Evolutionary conservation across 1,139 yeast species (phyloP), one percentile per base, ranked within the genome.

Genomic region (Candida sp.): DNA sequence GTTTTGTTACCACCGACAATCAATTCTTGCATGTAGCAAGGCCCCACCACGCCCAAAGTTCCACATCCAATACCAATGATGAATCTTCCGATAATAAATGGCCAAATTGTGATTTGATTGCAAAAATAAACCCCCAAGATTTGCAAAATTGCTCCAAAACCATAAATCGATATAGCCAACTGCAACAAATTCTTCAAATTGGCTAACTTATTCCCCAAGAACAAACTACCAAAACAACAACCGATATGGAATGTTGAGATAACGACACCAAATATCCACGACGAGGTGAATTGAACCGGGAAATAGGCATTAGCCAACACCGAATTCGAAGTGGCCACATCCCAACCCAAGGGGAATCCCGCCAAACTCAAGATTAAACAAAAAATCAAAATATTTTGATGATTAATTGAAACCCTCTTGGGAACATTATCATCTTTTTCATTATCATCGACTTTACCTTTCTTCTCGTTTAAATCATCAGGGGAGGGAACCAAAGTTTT

Each of bases 331-430:
- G 72, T 64, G 8, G 71, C 72, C 29, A 65, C 59, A 42, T 66
- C 72, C 61, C 68, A 66, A 0, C 72, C 71, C n/a, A 67, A 42
- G 0, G 64, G 59, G 32, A 63, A 54, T 5, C 65, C 65, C 19
- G 52, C 39, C 21, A 54, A 41, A 5, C 58, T 47, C 6, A 50
- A 36, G 4, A 43, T 38, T 25, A 44, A 38, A 22, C 51, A 47
- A 30, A 35, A 47, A 5, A 30, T 32, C 7, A 40, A 19, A 30
- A 42, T 39, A 22, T 40, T 37, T 3, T 33, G n/a, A 21, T 35
- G 39, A 29, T 42, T 39, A 9, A 42, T 37, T 5, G 34, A 15
- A 3, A 37, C 39, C 4, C 22, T 21, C 9, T 19, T 21, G 21
- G 27, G 25, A 9, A 21, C 15, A 8, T n/a, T 5, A 11, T 22